phyloP scores from a whole-genome alignment of 345 rosid genomes.

The Eucalyptus erythrocorys region DNA sequence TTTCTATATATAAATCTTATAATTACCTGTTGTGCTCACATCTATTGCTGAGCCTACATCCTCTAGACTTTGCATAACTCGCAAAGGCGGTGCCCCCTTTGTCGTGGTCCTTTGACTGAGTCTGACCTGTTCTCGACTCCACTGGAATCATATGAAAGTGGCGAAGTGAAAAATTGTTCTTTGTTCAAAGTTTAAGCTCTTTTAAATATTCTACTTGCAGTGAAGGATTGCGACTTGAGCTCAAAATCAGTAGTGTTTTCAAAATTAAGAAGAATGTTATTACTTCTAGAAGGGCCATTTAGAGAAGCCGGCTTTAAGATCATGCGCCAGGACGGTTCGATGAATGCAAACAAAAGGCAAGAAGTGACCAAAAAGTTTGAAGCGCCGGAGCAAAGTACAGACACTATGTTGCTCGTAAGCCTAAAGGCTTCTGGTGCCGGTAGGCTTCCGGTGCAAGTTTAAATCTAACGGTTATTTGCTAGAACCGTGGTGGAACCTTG shows the following conservation, averaged over 20 bases:
- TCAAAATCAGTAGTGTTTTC: slow-evolving; percentile 62
- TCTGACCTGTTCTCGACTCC: slow-evolving; percentile 69
- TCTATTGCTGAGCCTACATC: slow-evolving; percentile 61
- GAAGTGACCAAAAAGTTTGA: no score
- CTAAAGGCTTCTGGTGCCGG: slow-evolving; percentile 5
- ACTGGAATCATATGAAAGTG: slow-evolving; percentile 16
- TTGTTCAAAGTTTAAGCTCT: slow-evolving; percentile 53
- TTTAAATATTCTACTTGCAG: slow-evolving; percentile 29
- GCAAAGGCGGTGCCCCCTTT: no score
- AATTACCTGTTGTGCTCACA: neutral
- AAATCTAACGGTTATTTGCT: slow-evolving; percentile 61
- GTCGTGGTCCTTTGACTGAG: neutral
- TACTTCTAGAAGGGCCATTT: slow-evolving; percentile 41
- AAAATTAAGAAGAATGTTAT: slow-evolving; percentile 59
- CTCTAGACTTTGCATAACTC: slow-evolving; percentile 30
- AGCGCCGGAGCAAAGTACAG: slow-evolving; percentile 8
- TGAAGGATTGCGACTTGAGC: slow-evolving; percentile 7
- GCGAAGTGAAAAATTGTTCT: neutral
- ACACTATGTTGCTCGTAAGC: slow-evolving; percentile 61
- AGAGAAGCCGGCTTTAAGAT: slow-evolving; percentile 56
- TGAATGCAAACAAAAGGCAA: no score
- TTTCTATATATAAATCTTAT: no score
- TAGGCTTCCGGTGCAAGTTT: slow-evolving; percentile 63
- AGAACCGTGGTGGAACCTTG: slow-evolving; percentile 92
- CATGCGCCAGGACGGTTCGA: slow-evolving; percentile 42